Percentiles rank a stretch among this genome's conserved stretches.
Conservation (phyloP, 148 eudicot genomes). For the Mesembryanthemum crystallinum region DNA sequence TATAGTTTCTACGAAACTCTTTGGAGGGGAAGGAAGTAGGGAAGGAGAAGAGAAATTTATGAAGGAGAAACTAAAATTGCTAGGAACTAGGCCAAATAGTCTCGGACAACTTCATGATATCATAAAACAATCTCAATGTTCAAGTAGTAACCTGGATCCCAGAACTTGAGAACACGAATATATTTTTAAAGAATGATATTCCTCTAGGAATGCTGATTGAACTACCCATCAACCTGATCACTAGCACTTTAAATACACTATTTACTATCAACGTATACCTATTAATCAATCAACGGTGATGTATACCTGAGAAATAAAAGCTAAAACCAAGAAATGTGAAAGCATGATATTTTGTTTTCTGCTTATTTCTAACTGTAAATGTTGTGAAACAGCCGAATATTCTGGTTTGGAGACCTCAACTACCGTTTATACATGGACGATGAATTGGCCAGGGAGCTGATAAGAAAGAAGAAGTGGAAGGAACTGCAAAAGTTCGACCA, state of each 20-base stretch:
- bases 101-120: background rate
- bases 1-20: too few relatives aligned
- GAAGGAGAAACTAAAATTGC: too few relatives aligned
- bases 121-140: too few relatives aligned
- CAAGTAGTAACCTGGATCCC: too few relatives aligned
- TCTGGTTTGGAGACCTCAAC: slow-evolving; percentile 90
- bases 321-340: background rate
- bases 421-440: slow-evolving; percentile 64
- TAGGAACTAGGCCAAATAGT: too few relatives aligned
- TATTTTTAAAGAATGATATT: background rate
- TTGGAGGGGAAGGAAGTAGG: too few relatives aligned
- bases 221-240: background rate
- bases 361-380: background rate
- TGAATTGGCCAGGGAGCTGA: slow-evolving; percentile 47
- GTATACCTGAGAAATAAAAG: background rate
- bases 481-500: slow-evolving; percentile 50
- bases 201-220: background rate
- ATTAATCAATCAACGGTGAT: background rate
- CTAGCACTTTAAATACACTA: background rate
- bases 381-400: slow-evolving; percentile 39
- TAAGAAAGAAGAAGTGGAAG: slow-evolving; percentile 70
- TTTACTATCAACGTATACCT: background rate
- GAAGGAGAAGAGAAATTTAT: too few relatives aligned
- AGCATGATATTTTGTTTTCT: background rate
- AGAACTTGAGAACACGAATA: background rate